phyloP scores from a whole-genome alignment of 495 filamentous ascomycete species.

The Podospora fimiseda region DNA sequence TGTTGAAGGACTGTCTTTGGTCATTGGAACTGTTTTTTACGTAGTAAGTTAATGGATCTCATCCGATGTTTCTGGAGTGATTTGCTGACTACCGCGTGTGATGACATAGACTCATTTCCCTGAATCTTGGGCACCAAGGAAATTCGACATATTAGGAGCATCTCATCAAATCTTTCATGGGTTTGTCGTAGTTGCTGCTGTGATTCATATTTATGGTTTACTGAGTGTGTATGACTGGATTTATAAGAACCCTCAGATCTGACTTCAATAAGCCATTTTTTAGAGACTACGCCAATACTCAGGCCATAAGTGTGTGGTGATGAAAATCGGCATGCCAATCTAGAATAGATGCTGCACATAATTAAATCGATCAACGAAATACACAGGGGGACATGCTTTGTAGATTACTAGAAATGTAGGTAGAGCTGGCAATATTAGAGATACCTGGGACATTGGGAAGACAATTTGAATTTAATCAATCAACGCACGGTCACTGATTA shows the following conservation, averaged over 20 bases:
- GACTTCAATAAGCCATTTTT: no score
- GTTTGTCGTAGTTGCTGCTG: background rate
- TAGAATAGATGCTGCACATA: no score
- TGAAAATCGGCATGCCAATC: no score
- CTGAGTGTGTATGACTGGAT: background rate
- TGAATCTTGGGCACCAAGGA: background rate
- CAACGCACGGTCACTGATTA: no score
- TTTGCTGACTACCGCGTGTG: background rate
- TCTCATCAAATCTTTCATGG: background rate
- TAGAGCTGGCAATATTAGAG: no score
- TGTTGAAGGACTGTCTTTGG: background rate
- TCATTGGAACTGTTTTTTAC: background rate
- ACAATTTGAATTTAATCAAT: no score
- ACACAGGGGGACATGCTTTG: no score
- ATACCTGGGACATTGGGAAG: no score
- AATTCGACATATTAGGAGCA: background rate
- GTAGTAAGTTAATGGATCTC: background rate
- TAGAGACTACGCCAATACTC: no score
- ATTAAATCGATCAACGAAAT: no score
- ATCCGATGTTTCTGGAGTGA: background rate
- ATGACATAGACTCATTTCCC: background rate
- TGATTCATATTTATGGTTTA: background rate
- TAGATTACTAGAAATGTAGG: no score
- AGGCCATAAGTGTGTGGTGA: no score
- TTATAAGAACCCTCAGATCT: background rate